Conservation (phyloP, 2,329 filamentous ascomycete genomes). For the Teratosphaeria destructans region DNA sequence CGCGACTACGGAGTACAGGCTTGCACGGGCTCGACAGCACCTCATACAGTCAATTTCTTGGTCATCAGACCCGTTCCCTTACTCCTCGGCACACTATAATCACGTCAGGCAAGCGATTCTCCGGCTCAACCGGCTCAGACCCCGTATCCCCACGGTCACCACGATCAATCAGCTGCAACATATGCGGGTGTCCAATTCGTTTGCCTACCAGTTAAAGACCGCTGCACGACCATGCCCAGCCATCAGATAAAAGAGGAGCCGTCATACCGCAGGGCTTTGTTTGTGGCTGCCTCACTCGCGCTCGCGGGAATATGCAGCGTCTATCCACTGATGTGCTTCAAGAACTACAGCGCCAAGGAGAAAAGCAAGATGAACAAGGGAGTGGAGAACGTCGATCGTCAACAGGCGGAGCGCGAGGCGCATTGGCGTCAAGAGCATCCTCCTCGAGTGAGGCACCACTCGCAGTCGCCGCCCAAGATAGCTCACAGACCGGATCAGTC, state of each 20-base stretch:
- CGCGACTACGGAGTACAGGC: not conserved
- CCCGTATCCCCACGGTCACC: not conserved
- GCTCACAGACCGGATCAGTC: conserved; percentile 11
- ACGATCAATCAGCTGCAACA: not conserved
- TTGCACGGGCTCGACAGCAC: not conserved
- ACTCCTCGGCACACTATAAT: not conserved
- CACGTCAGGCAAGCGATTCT: not conserved
- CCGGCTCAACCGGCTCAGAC: not conserved
- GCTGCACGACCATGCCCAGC: conserved; percentile 9
- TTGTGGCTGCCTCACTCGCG: conserved; percentile 19
- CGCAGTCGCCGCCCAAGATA: conserved; percentile 17
- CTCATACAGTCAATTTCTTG: not conserved
- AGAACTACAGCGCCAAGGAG: conserved; percentile 25
- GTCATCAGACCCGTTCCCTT: not conserved
- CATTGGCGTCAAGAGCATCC: conserved; percentile 13
- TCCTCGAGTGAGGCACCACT: conserved; percentile 13
- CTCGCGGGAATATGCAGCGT: conserved; percentile 26
- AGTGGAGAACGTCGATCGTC: conserved; percentile 16
- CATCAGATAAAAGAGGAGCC: conserved; percentile 24
- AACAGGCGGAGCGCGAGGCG: conserved; percentile 14
- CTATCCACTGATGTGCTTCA: conserved; percentile 26
- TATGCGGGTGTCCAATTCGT: not conserved
- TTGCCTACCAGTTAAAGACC: not conserved
- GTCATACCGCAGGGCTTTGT: conserved; percentile 23
- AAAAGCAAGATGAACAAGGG: conserved; percentile 15